Conservation (phyloP, 768 basidiomycete species). For the Termitomyces sp. region DNA sequence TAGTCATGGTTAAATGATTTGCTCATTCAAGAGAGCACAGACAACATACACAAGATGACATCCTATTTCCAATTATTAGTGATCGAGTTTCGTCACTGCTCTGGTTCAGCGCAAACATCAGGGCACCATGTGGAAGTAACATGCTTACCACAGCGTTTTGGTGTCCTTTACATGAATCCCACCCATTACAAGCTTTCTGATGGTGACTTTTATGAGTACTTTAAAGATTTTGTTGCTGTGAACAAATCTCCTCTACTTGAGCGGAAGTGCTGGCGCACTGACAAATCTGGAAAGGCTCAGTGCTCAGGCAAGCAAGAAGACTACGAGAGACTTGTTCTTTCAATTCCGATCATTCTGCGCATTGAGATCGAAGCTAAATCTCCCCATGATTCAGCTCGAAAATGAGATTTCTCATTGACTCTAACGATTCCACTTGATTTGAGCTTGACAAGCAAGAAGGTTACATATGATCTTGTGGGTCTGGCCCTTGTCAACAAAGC, state of each 20-base stretch:
- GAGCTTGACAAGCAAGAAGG: not conserved
- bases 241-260: not conserved
- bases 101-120: not conserved
- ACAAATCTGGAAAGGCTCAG: not conserved
- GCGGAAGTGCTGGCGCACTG: slow-evolving; percentile 2
- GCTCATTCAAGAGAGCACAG: not conserved
- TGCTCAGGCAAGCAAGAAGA: slow-evolving; percentile 4
- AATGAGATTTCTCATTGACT: slow-evolving; percentile 2
- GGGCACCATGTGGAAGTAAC: slow-evolving; percentile 4
- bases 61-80: not conserved
- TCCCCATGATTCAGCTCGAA: not conserved
- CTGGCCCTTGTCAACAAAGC: slow-evolving; percentile 1
- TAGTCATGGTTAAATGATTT: slow-evolving; percentile 13
- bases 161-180: not conserved
- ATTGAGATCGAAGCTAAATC: slow-evolving; percentile 8
- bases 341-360: not conserved
- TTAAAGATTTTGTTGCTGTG: not conserved
- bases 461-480: slow-evolving; percentile 3
- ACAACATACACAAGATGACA: not conserved
- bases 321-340: not conserved
- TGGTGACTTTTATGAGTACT: not conserved
- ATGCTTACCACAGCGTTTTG: not conserved
- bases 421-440: not conserved
- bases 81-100: not conserved
- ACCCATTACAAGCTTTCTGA: not conserved